phyloP scores from a whole-genome alignment of 2,329 filamentous ascomycete species.

The Ceratocystis diversiconidia region DNA sequence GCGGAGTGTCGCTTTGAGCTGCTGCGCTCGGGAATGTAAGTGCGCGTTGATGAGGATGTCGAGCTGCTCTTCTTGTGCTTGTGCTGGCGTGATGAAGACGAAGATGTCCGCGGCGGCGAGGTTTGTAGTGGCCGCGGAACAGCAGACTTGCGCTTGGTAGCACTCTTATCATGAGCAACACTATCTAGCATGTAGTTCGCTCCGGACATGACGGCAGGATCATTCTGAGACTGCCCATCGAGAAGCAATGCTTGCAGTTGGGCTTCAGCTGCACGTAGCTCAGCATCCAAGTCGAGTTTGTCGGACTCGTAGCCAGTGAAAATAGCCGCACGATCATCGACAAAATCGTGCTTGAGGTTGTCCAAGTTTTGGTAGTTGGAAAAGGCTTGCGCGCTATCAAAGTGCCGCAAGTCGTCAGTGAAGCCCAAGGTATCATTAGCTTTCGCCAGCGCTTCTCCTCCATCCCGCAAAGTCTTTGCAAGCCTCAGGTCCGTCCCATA shows the following conservation, averaged over 20 bases:
- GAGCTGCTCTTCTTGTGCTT: background rate
- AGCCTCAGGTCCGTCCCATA: background rate
- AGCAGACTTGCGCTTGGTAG: background rate
- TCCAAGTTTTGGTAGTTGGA: background rate
- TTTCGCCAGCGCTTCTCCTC: background rate
- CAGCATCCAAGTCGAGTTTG: background rate
- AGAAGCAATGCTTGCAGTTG: background rate
- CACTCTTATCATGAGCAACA: background rate
- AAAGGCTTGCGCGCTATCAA: background rate
- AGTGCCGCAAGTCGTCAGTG: background rate
- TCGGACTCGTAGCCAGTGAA: background rate
- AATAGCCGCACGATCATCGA: background rate
- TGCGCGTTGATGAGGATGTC: background rate
- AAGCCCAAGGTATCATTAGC: background rate
- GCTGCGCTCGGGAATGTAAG: background rate
- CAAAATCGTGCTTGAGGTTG: background rate
- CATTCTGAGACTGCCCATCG: background rate
- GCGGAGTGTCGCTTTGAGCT: background rate
- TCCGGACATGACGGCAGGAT: background rate
- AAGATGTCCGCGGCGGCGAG: background rate
- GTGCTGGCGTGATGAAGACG: background rate
- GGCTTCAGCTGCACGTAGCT: background rate
- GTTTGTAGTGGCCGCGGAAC: background rate
- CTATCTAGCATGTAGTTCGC: background rate
- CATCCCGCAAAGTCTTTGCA: background rate